These are phyloP conservation scores for Acanthamoeba lenticulata DNA, from an alignment of 208 protist genomes.

Conservation along the genomic window DNA sequence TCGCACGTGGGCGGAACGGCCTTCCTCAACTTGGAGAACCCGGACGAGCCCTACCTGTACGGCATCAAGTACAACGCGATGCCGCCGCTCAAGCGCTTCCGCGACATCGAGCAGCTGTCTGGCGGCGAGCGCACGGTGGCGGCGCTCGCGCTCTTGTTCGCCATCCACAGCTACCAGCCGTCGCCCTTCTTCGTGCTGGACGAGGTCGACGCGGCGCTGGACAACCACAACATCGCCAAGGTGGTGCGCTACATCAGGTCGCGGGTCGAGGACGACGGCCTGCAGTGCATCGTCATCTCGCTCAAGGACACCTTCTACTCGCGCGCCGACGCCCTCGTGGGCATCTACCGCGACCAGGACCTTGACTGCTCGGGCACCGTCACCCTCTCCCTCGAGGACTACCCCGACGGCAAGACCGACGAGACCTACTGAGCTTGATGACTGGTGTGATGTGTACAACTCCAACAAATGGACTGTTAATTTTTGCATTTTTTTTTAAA, in stretches of 20 bases:
- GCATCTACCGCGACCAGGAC: slow-evolving; percentile 91
- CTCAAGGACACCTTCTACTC: slow-evolving; percentile 98
- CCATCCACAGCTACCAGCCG: slow-evolving; percentile 94
- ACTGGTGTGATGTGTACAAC: no score
- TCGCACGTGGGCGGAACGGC: slow-evolving; percentile 91
- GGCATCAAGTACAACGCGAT: slow-evolving; percentile 97
- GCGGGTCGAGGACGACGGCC: slow-evolving; percentile 66
- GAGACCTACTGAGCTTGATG: not conserved
- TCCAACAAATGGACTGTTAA: no score
- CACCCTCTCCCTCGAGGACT: slow-evolving; percentile 35
- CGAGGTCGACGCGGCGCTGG: slow-evolving; percentile 99
- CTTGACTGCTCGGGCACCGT: slow-evolving; percentile 27
- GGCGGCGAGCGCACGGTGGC: slow-evolving; percentile 99
- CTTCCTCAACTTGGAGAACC: slow-evolving; percentile 95
- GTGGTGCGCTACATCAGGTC: slow-evolving; percentile 94
- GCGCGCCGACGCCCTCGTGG: slow-evolving; percentile 94
- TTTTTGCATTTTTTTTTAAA: no score
- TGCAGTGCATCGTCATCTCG: slow-evolving; percentile 98
- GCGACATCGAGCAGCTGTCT: slow-evolving; percentile 97
- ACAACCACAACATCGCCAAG: slow-evolving; percentile 96
- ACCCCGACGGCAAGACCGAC: slow-evolving; percentile 20
- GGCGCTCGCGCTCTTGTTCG: slow-evolving; percentile 98
- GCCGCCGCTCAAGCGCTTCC: slow-evolving; percentile 97
- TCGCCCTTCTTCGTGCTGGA: slow-evolving; percentile 99
- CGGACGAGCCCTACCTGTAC: slow-evolving; percentile 95